Evolutionary conservation across 1,284 basidiomycete species (phyloP).

Genomic region (Marasmius tenuissimus): DNA sequence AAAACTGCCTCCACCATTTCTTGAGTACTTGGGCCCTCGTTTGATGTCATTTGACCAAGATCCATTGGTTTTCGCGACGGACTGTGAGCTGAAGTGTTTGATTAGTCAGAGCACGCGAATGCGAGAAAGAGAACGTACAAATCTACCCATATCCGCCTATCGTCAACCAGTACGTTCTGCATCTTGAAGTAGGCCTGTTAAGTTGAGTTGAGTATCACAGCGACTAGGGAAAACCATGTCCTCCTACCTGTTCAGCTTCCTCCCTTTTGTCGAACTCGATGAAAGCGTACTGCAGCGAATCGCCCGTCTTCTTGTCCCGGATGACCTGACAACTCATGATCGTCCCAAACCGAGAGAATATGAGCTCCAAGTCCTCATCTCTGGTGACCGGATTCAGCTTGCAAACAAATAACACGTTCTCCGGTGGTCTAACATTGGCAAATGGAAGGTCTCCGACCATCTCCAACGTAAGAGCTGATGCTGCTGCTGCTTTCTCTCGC

Average conservation of each 20-base stretch:
- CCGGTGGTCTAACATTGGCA: conserved; percentile 95
- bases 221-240: conserved; percentile 15
- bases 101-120: conserved; percentile 15
- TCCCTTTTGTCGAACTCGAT: conserved; percentile 96
- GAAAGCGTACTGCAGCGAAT: conserved; percentile 97
- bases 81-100: conserved; percentile 70
- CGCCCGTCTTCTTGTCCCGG: conserved; percentile 92
- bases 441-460: conserved; percentile 99
- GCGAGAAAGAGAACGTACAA: conserved; percentile 56
- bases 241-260: conserved; percentile 83
- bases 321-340: conserved; percentile 99
- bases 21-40: conserved; percentile 42
- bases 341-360: conserved; percentile 93
- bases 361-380: conserved; percentile 96
- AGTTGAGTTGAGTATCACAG: not conserved
- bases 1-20: conserved; percentile 45
- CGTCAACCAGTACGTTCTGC: conserved; percentile 99
- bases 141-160: conserved; percentile 98
- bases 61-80: conserved; percentile 76
- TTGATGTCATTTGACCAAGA: conserved; percentile 75
- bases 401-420: conserved; percentile 99
- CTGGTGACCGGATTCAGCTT: conserved; percentile 95
- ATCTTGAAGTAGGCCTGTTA: conserved; percentile 96
- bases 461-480: conserved; percentile 94
- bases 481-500: conserved; percentile 83